phyloP scores from a whole-genome alignment of 164 flowering plant genomes.

The Piper betle region DNA sequence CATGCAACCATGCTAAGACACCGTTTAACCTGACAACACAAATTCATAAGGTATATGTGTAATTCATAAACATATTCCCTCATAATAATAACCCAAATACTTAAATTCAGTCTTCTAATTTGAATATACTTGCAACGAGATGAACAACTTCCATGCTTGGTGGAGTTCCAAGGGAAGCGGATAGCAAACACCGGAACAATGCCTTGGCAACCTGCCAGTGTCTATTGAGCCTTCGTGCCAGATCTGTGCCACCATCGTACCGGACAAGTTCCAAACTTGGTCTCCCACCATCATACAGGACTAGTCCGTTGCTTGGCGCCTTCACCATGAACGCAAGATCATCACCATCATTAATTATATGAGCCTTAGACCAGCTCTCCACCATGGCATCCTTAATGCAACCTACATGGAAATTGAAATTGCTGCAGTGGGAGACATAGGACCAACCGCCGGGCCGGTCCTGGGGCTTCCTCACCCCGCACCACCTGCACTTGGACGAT shows the following conservation, averaged over 20 bases:
- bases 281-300: no score
- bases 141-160: not conserved
- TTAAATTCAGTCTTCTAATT: no score
- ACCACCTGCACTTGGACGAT: not conserved
- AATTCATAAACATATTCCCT: no score
- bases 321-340: not conserved
- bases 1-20: no score
- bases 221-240: not conserved
- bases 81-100: no score
- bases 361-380: not conserved
- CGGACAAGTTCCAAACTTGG: not conserved
- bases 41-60: no score
- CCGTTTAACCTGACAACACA: no score
- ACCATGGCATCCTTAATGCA: constrained; percentile 1
- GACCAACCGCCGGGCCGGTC: not conserved
- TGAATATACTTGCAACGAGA: no score
- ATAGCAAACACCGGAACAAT: not conserved
- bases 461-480: not conserved
- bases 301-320: not conserved
- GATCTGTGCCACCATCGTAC: not conserved
- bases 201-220: not conserved
- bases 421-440: not conserved
- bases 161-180: not conserved
- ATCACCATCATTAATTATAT: not conserved
- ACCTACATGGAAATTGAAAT: not conserved